Evolutionary conservation across 2,329 filamentous ascomycete genomes (phyloP), one percentile per base, ranked within the genome.

Genomic region (Blastomyces percursus): DNA sequence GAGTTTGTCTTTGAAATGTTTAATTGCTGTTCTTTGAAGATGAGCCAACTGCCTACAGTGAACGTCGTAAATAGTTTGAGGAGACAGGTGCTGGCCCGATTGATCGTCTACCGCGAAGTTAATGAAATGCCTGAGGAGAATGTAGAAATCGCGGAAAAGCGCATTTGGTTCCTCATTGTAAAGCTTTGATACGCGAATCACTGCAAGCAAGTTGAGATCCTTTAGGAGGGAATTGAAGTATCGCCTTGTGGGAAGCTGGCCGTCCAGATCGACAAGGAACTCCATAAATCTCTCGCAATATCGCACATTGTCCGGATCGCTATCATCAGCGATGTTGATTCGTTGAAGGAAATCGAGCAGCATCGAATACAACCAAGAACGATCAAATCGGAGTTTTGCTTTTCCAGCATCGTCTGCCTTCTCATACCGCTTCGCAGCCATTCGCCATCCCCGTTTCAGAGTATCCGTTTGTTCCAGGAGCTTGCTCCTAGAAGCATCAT

Each of bases 221-320:
- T 89, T 86, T 16, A 97, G 75, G 51, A 99, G 78, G 1, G 90
- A 86, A 74, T 96, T 96, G 72, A 96, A 90, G 73, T 97, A 97
- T 74, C 94, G 86, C 68, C 94, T 83, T 3, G 95, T 99, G 0
- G 94, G 94, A 57, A 97, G 80, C 73, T 99, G 94, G 70, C 93
- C 96, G 73, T 95, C 86, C 24, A 99, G 78, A 72, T 99, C 94
- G 9, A 89, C 87, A 57, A 99, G 79, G 60, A 99, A 87, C 74
- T 99, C 94, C 60, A 94, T 76, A 66, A 97, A 93, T n/a, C 92
- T 85, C 75, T 97, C 93, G 72, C 91, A 96, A 74, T 96, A 99
- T 2, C 85, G 76, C 24, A 91, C 73, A 67, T 89, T 86, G 40
- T 91, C 87, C 75, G 74, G 65, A 62, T 70, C 68, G 24, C 71